Percentiles rank a stretch among this genome's conserved stretches.
These are phyloP conservation scores for Begonia fuchsioides DNA, from an alignment of 306 rosid genomes.

Conservation along the genomic window DNA sequence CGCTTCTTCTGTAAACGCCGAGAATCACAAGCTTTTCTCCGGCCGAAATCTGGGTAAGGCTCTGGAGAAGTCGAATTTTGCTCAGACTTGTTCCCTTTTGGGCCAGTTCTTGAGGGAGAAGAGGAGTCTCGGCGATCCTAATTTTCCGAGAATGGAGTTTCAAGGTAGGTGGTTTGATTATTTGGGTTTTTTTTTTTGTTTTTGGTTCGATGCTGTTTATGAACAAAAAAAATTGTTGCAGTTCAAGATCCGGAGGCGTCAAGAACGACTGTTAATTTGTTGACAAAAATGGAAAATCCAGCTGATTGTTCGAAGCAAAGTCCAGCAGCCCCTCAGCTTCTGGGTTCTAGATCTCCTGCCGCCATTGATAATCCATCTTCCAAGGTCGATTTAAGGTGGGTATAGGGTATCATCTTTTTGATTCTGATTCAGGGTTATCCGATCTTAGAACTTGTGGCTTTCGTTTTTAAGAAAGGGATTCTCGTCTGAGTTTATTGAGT, in stretches of 20 bases:
- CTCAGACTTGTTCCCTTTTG: constrained; percentile 57
- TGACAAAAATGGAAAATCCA: constrained; percentile 25
- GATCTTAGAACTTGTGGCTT: no score
- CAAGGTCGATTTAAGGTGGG: constrained; percentile 30
- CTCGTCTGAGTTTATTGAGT: no score
- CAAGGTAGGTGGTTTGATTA: no score
- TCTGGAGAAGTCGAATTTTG: constrained; percentile 48
- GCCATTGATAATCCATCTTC: constrained; percentile 23
- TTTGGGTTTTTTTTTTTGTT: neutral
- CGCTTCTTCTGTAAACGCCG: constrained; percentile 14
- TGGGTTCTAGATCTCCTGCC: neutral
- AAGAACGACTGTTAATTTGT: constrained; percentile 23
- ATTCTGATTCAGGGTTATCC: no score
- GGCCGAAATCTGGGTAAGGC: constrained; percentile 23
- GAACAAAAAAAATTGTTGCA: constrained; percentile 1
- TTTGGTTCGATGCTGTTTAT: no score
- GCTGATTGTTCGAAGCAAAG: constrained; percentile 13
- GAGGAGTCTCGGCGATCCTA: constrained; percentile 24
- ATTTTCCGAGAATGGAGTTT: constrained; percentile 2
- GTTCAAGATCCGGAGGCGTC: constrained; percentile 7
- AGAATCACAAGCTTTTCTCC: constrained; percentile 4
- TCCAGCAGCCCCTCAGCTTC: constrained; percentile 13
- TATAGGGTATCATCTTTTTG: no score
- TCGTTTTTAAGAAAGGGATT: no score
- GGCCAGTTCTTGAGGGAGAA: constrained; percentile 71